These are phyloP conservation scores for Esteya vermicola DNA, from an alignment of 2,329 filamentous ascomycete species.

Conservation along the genomic window DNA sequence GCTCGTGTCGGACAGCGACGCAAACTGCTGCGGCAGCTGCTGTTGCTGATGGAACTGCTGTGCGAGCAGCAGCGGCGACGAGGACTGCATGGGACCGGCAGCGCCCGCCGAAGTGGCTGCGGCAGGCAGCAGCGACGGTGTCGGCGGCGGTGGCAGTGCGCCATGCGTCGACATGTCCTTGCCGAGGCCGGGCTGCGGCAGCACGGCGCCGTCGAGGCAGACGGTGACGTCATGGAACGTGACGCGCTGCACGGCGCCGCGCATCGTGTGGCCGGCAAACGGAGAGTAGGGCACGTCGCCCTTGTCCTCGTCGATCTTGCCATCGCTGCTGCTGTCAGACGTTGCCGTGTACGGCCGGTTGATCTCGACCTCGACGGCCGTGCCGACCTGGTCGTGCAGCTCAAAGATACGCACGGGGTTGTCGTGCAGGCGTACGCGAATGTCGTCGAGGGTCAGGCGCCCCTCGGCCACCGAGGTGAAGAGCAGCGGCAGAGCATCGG, in stretches of 20 bases:
- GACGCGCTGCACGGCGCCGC: conserved; percentile 58
- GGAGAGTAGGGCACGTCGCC: conserved; percentile 46
- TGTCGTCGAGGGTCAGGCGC: conserved; percentile 58
- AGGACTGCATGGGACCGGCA: too few relatives aligned
- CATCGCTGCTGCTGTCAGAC: conserved; percentile 20
- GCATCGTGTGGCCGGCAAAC: conserved; percentile 53
- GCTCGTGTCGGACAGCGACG: too few relatives aligned
- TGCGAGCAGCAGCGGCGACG: conserved; percentile 45
- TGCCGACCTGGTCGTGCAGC: conserved; percentile 64
- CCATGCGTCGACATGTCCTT: conserved; percentile 64
- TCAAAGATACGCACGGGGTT: conserved; percentile 74
- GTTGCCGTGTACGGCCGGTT: conserved; percentile 55
- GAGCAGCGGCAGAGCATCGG: conserved; percentile 59
- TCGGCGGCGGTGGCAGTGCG: conserved; percentile 31
- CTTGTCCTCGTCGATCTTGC: neutral
- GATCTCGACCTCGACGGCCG: conserved; percentile 60
- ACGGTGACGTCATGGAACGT: conserved; percentile 62
- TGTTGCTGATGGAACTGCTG: conserved; percentile 20
- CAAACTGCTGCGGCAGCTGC: conserved; percentile 14
- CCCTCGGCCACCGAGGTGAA: conserved; percentile 65
- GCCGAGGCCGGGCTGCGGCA: conserved; percentile 42
- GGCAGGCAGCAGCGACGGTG: conserved; percentile 28
- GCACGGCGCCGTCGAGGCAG: conserved; percentile 57
- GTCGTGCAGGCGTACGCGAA: conserved; percentile 57
- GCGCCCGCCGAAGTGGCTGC: too few relatives aligned